phyloP scores from a whole-genome alignment of 352 stramenopile genomes.

The Phytophthora melonis region DNA sequence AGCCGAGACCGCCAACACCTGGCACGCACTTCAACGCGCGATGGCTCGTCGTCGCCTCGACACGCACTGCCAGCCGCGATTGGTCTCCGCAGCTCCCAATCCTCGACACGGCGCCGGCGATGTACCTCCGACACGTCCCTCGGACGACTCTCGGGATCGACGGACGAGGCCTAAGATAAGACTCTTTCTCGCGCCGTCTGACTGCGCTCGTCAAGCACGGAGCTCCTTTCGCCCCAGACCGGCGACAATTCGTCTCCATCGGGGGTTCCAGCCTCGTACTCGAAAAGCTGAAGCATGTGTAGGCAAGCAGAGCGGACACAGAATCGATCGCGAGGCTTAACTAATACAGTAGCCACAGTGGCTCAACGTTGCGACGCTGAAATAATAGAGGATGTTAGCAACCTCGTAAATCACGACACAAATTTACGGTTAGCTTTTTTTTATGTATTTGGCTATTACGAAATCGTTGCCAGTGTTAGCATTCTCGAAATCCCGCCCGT shows the following conservation, averaged over 20 bases:
- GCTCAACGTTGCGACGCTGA: not conserved
- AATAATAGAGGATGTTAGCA: no score
- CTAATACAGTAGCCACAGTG: no score
- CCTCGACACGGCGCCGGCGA: not conserved
- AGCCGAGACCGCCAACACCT: slow-evolving; percentile 19
- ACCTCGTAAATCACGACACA: no score
- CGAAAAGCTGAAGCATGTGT: not conserved
- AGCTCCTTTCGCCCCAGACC: no score
- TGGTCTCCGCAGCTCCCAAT: slow-evolving; percentile 28
- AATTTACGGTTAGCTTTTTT: no score
- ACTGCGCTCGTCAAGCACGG: not conserved
- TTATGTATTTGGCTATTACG: no score
- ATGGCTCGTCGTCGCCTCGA: slow-evolving; percentile 34
- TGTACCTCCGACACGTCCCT: slow-evolving; percentile 16
- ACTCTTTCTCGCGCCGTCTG: slow-evolving; percentile 6
- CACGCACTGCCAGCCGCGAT: slow-evolving; percentile 15
- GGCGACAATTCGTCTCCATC: no score
- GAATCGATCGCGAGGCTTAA: not conserved
- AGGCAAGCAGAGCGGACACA: not conserved
- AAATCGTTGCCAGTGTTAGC: no score
- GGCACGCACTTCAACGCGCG: slow-evolving; percentile 27
- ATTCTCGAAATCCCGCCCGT: no score
- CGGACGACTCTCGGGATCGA: not conserved
- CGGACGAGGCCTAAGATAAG: not conserved
- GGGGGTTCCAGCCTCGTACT: no score